A percentile compares a stretch with the other conserved stretches of the same genome.
These are phyloP conservation scores for Ceratocystis diversiconidia DNA, from an alignment of 2,329 filamentous ascomycete species.

Conservation along the genomic window DNA sequence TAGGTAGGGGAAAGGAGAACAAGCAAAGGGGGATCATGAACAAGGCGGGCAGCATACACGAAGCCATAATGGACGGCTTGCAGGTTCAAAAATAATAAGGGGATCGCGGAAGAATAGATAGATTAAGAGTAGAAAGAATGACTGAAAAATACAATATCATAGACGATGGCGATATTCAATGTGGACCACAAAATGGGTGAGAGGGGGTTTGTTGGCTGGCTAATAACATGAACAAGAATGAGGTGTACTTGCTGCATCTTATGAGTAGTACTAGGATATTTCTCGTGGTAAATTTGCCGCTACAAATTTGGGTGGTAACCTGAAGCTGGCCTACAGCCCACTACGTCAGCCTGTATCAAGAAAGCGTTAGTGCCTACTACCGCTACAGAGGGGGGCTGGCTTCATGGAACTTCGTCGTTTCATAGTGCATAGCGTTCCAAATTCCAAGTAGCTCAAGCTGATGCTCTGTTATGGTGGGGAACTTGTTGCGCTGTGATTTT, in stretches of 20 bases:
- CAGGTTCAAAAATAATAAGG: background rate
- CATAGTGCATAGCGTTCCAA: no score
- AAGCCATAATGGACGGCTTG: constrained; percentile 15
- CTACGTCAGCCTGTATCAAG: no score
- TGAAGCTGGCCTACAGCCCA: no score
- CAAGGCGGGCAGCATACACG: constrained; percentile 14
- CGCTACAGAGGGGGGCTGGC: no score
- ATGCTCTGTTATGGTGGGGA: background rate
- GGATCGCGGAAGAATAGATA: background rate
- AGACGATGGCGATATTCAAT: background rate
- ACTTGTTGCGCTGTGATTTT: background rate
- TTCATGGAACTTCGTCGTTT: no score
- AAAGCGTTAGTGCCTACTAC: no score
- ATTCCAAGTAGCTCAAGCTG: no score
- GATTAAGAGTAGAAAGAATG: background rate
- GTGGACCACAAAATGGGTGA: background rate
- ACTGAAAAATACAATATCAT: background rate
- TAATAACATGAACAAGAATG: background rate
- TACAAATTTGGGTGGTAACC: no score
- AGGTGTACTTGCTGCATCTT: background rate
- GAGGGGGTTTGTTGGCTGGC: background rate
- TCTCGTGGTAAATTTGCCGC: no score
- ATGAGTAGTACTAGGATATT: no score
- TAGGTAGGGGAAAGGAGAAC: background rate
- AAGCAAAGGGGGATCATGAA: background rate